Conservation (phyloP, 176 grass and related monocot species). For the Canna indica region DNA sequence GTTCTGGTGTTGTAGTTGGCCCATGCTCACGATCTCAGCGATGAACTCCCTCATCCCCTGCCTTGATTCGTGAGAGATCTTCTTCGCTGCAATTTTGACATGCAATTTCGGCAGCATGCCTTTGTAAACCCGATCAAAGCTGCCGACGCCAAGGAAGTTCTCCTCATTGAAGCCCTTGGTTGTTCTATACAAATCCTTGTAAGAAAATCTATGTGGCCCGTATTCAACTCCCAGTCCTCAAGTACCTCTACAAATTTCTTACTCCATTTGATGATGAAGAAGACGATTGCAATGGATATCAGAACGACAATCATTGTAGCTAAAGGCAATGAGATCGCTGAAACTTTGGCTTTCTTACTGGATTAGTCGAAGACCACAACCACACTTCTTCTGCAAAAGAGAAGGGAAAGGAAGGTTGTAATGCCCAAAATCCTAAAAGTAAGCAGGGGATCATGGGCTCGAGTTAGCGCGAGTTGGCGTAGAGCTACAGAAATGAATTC, state of each 20-base stretch:
- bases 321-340: constrained; percentile 26
- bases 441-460: no score
- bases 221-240: constrained; percentile 40
- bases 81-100: constrained; percentile 20
- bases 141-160: constrained; percentile 26
- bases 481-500: no score
- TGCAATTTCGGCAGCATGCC: constrained; percentile 21
- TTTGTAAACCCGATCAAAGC: constrained; percentile 34
- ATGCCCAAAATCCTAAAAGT: no score
- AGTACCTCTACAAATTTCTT: constrained; percentile 24
- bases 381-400: no score
- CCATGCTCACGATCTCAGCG: no score
- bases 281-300: not conserved
- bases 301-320: not conserved
- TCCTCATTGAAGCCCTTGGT: constrained; percentile 34
- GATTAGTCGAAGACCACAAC: no score
- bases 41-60: no score
- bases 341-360: constrained; percentile 17
- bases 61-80: no score
- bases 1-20: no score
- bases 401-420: no score
- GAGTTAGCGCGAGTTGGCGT: no score
- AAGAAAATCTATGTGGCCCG: constrained; percentile 31
- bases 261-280: not conserved
- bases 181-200: constrained; percentile 31